phyloP scores from a whole-genome alignment of 2,329 filamentous ascomycete species.

The Penicillium sp. region DNA sequence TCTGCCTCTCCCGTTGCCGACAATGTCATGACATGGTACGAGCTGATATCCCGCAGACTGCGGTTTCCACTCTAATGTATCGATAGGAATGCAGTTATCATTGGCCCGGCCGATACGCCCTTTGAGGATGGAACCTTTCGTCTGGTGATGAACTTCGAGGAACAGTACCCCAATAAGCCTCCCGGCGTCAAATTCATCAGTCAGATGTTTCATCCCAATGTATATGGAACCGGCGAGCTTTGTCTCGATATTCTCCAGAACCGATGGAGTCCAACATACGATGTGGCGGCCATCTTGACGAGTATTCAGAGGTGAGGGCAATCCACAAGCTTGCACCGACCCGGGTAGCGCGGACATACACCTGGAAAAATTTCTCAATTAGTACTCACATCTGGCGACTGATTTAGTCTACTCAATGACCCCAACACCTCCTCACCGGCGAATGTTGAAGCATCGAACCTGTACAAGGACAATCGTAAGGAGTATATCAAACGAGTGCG shows the following conservation, averaged over 20 bases:
- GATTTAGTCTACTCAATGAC: conserved; percentile 82
- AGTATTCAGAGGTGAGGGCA: conserved; percentile 88
- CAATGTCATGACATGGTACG: conserved; percentile 48
- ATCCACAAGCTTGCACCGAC: conserved; percentile 1
- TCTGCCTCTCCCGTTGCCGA: conserved; percentile 88
- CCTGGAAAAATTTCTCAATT: no score
- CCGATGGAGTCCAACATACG: conserved; percentile 97
- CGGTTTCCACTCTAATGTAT: neutral
- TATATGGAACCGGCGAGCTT: conserved; percentile 94
- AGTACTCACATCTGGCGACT: neutral
- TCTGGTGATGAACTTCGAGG: conserved; percentile 98
- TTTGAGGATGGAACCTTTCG: conserved; percentile 98
- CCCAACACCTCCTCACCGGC: conserved; percentile 98
- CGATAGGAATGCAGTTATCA: conserved; percentile 94
- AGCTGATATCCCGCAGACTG: neutral
- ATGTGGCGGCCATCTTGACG: conserved; percentile 94
- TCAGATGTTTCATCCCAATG: conserved; percentile 99
- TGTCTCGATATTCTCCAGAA: conserved; percentile 98
- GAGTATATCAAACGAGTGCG: conserved; percentile 95
- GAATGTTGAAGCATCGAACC: conserved; percentile 95
- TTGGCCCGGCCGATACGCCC: conserved; percentile 92
- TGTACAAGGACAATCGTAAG: conserved; percentile 97
- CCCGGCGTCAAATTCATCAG: conserved; percentile 98
- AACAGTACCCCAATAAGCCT: conserved; percentile 98
- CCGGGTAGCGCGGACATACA: no score